Conservation (phyloP, 208 protist species). For the Jaenimonas drosophilae region DNA sequence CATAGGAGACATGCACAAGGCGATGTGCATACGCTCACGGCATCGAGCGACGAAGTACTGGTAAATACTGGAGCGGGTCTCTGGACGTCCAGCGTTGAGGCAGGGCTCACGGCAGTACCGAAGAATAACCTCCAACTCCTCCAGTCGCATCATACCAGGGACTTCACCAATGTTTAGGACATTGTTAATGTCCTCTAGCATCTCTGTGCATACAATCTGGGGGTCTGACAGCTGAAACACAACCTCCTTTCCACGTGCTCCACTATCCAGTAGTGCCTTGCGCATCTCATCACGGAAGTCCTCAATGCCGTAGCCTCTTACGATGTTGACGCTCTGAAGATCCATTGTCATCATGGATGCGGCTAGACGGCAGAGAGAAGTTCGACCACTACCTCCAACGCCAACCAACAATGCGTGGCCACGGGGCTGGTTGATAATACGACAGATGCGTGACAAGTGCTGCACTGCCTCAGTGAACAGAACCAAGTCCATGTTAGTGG, state of each 20-base stretch:
- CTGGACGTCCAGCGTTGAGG: conserved; percentile 66
- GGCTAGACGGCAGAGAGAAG: conserved; percentile 91
- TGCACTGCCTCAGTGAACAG: conserved; percentile 96
- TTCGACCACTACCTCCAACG: conserved; percentile 94
- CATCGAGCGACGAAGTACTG: conserved; percentile 88
- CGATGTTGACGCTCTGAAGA: conserved; percentile 84
- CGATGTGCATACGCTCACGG: conserved; percentile 91
- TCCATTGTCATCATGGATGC: conserved; percentile 89
- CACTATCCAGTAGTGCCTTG: conserved; percentile 70
- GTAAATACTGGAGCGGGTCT: conserved; percentile 86
- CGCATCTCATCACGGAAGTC: conserved; percentile 94
- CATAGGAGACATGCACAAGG: conserved; percentile 94
- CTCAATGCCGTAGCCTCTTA: conserved; percentile 80
- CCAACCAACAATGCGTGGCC: conserved; percentile 96
- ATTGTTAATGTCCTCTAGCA: conserved; percentile 97
- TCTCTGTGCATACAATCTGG: conserved; percentile 89
- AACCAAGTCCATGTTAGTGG: conserved; percentile 88
- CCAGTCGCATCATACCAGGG: conserved; percentile 91
- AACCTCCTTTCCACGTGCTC: conserved; percentile 72
- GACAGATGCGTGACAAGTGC: conserved; percentile 93
- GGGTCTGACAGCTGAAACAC: conserved; percentile 93
- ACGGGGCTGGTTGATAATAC: conserved; percentile 93
- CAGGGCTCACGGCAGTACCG: conserved; percentile 56
- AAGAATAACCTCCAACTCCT: conserved; percentile 93
- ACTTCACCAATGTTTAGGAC: conserved; percentile 96